phyloP scores from a whole-genome alignment of 2,329 filamentous ascomycete species.

The Fusarium hostae region DNA sequence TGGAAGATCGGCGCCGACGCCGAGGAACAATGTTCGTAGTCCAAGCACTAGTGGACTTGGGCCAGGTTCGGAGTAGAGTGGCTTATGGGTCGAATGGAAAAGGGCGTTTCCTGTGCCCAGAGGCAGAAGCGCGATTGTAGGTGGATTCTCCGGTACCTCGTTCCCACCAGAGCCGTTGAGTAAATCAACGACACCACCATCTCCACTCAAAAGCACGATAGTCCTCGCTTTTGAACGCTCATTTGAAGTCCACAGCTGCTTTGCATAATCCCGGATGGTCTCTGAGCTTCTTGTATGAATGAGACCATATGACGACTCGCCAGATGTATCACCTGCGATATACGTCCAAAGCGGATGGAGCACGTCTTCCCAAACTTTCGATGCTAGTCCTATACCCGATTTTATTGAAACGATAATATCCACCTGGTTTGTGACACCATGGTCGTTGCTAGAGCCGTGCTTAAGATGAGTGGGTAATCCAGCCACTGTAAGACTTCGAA shows the following conservation, averaged over 20 bases:
- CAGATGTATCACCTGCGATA: constrained; percentile 44
- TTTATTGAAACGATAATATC: constrained; percentile 75
- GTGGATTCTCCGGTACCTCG: constrained; percentile 39
- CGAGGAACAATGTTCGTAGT: constrained; percentile 69
- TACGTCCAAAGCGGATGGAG: constrained; percentile 65
- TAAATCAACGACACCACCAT: constrained; percentile 86
- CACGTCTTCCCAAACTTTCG: constrained; percentile 64
- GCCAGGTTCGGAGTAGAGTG: constrained; percentile 58
- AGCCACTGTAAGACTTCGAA: constrained; percentile 51
- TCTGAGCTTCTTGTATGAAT: constrained; percentile 71
- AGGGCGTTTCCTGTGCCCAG: constrained; percentile 74
- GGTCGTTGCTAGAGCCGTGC: constrained; percentile 30
- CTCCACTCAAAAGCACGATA: constrained; percentile 84
- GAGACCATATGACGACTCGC: constrained; percentile 47
- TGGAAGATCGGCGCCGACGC: constrained; percentile 65
- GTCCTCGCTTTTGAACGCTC: constrained; percentile 55
- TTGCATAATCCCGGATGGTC: constrained; percentile 73
- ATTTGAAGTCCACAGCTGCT: constrained; percentile 49
- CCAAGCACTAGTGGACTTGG: constrained; percentile 60
- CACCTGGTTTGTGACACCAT: constrained; percentile 49
- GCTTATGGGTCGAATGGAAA: constrained; percentile 70
- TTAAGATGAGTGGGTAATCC: constrained; percentile 54
- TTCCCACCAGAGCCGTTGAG: constrained; percentile 69
- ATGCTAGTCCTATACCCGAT: constrained; percentile 71
- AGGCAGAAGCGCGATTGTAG: constrained; percentile 65